Base-by-base conservation (phyloP, 2,329 filamentous ascomycete species). In the Fusarium begoniae region DNA sequence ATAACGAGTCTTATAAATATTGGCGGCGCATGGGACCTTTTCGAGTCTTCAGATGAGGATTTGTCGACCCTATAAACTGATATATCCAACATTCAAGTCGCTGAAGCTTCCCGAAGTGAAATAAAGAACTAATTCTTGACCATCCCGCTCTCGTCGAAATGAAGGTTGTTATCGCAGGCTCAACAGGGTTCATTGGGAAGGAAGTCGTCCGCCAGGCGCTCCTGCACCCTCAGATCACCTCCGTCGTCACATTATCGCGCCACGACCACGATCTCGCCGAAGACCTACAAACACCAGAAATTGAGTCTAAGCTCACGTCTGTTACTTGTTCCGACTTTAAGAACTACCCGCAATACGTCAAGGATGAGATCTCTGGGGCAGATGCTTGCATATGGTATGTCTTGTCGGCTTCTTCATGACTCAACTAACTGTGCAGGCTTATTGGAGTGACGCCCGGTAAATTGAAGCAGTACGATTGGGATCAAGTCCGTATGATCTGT, bases 131-230 rank as follows among this genome's bases (percentile, higher is more conserved):
- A 26, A 26, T 26, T 26, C 26, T 26, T 26, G 26, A 6, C 26
- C 26, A 26, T 26, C 26, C 26, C 26, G 26, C 26, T 26, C 26
- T 26, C 26, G 26, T 41, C 44, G 35, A 6, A 4, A 86, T 86
- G 84, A 87, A 85, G 68, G 75, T 86, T 45, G 81, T 86, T 30
- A 75, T 86, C 22, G 78, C 81, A 17, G 85, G 85, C 5, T 82
- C 83, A 8, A 85, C 82, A 1, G 85, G 85, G 60, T 84, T 82
- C 45, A 79, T 87, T 5, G 85, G 79, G 43, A 80, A 74, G 41
- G 85, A 87, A 60, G 66, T 87, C 32, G 72, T 87, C 51, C 84
- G 84, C 18, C 84, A 86, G 59, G 82, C 82, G 28, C 76, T 87
- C 11, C 74, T 69, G 8, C 76, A 77, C 37, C 79, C 80, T 1